Percentiles rank a stretch among this genome's conserved stretches.
Evolutionary conservation across 352 stramenopile genomes (phyloP).

Genomic region (Phytophthora uliginosa): DNA sequence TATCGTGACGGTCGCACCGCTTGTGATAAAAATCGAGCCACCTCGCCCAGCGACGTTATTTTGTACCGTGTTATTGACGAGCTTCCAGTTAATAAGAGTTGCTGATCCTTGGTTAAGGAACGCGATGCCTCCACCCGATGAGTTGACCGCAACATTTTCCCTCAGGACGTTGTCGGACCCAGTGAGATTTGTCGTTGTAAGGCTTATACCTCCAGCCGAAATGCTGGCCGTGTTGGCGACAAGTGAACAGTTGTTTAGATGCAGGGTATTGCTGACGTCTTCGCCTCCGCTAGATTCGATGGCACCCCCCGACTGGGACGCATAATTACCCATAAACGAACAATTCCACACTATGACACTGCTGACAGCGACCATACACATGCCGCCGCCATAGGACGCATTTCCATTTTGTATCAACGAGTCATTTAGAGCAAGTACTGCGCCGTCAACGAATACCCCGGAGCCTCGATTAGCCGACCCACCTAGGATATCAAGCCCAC

Average conservation of each 20-base stretch:
- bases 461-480: constrained; percentile 30
- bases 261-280: constrained; percentile 18
- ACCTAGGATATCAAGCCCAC: constrained; percentile 21
- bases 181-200: constrained; percentile 39
- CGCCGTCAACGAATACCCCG: constrained; percentile 38
- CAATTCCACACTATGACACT: constrained; percentile 29
- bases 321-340: constrained; percentile 39
- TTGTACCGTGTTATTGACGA: constrained; percentile 46
- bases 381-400: constrained; percentile 35
- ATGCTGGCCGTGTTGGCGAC: constrained; percentile 32
- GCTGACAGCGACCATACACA: constrained; percentile 37
- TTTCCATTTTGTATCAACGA: constrained; percentile 24
- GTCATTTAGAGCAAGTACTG: constrained; percentile 24
- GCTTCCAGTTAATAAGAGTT: constrained; percentile 34
- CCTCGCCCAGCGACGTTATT: constrained; percentile 28
- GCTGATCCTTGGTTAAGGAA: constrained; percentile 26
- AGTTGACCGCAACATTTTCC: constrained; percentile 26
- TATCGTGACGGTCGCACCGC: constrained; percentile 32
- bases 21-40: constrained; percentile 34
- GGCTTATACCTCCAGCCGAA: constrained; percentile 37
- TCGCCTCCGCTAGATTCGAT: constrained; percentile 30
- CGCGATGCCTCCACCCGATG: constrained; percentile 43
- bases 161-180: constrained; percentile 29
- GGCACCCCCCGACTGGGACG: constrained; percentile 34
- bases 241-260: constrained; percentile 32